A percentile compares a stretch with the other conserved stretches of the same genome.
Evolutionary conservation across 192 early-diverging fungal species (phyloP).

Genomic region (Entophlyctis luteolus): DNA sequence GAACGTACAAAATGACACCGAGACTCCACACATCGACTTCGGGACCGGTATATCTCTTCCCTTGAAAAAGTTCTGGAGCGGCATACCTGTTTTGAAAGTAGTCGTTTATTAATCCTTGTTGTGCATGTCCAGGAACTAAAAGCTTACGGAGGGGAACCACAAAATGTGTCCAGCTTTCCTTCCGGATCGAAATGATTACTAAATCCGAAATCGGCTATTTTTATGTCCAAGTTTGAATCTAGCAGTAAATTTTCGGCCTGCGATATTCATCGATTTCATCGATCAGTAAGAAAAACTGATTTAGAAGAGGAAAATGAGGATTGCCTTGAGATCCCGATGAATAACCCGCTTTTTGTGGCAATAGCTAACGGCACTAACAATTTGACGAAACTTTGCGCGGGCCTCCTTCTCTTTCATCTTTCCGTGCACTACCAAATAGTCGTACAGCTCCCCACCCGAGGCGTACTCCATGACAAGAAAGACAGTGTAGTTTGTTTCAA

Average conservation of each 20-base stretch:
- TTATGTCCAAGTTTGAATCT: conserved; percentile 59
- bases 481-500: conserved; percentile 82
- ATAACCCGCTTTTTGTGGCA: conserved; percentile 63
- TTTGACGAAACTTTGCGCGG: conserved; percentile 57
- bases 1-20: conserved; percentile 93
- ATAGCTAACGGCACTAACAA: conserved; percentile 59
- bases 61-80: conserved; percentile 78
- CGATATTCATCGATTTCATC: background rate
- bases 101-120: background rate
- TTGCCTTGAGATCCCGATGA: conserved; percentile 61
- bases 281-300: conserved; percentile 1
- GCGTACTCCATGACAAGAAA: conserved; percentile 96
- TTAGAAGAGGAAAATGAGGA: background rate
- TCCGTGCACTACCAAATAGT: conserved; percentile 86
- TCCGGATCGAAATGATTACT: conserved; percentile 58
- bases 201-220: conserved; percentile 64
- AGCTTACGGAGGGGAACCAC: conserved; percentile 59
- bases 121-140: background rate
- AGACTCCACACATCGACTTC: conserved; percentile 99
- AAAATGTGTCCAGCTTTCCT: conserved; percentile 60
- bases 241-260: conserved; percentile 62
- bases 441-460: conserved; percentile 90
- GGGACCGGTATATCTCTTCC: conserved; percentile 79
- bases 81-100: conserved; percentile 42
- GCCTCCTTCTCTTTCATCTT: conserved; percentile 68